Evolutionary conservation across 371 early-diverging fungal species (phyloP).

Genomic region (Mortierella sp.): DNA sequence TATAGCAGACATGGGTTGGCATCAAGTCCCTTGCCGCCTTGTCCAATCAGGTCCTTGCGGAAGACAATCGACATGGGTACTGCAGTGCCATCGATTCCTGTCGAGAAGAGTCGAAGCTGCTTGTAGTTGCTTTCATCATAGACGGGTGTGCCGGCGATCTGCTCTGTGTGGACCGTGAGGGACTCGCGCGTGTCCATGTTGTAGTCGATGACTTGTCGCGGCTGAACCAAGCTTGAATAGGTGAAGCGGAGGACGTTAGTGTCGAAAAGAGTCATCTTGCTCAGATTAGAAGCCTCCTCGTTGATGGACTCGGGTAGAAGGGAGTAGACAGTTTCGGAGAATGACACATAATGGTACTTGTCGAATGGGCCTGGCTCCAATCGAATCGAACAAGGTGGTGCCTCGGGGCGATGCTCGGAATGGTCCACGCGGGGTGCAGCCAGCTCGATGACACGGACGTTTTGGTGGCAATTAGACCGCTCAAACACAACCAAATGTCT

Average conservation of each 20-base stretch:
- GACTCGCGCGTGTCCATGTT: constrained; percentile 63
- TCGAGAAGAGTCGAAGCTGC: constrained; percentile 62
- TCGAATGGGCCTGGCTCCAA: constrained; percentile 56
- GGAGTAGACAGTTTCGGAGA: constrained; percentile 69
- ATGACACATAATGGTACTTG: constrained; percentile 71
- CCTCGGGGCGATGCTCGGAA: constrained; percentile 25
- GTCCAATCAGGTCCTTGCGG: constrained; percentile 59
- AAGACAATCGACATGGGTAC: constrained; percentile 71
- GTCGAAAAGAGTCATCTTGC: constrained; percentile 55
- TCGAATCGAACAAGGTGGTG: constrained; percentile 35
- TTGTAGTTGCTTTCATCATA: constrained; percentile 56
- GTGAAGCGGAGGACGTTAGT: constrained; percentile 61
- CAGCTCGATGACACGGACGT: constrained; percentile 64
- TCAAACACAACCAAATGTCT: constrained; percentile 70
- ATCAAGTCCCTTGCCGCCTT: constrained; percentile 49
- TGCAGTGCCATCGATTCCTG: constrained; percentile 68
- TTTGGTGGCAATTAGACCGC: constrained; percentile 71
- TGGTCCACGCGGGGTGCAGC: constrained; percentile 20
- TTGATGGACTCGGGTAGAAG: constrained; percentile 57
- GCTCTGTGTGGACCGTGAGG: constrained; percentile 63
- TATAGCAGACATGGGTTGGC: constrained; percentile 67
- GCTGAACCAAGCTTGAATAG: constrained; percentile 68
- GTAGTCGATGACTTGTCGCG: constrained; percentile 70
- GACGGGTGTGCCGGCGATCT: constrained; percentile 53
- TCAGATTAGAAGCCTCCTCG: constrained; percentile 64